Base-by-base conservation (phyloP, 2,329 filamentous ascomycete species). In the Aspergillus clavatus region DNA sequence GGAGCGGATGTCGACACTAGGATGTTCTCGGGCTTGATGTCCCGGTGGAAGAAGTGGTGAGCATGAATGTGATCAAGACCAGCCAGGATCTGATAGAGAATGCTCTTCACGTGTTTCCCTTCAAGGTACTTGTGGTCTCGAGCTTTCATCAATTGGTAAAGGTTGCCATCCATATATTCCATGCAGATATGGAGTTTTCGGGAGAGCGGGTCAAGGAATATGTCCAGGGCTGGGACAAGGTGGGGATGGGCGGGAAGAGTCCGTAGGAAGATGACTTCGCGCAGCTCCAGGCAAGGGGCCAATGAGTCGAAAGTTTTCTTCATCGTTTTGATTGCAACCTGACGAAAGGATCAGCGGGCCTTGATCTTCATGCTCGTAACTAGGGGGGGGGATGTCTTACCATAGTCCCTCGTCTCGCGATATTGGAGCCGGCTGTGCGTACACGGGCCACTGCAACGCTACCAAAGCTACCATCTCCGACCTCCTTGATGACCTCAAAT, bases 281-380 rank as follows among this genome's bases (percentile, higher is more conserved):
- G 85, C 43, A 98, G 80, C 69, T 98, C 93, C 53, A 96, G 73
- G 67, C 93, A 98, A 42, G 89, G 86, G 12, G 81, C 74, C 63
- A 96, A 89, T 1, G 88, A 95, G 59, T 97, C 90, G 60, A 97
- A 98, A 0, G 86, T 90, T 80, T 98, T 98, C 79, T 98, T 98
- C 93, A 98, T 98, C 5, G 93, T 97, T 73, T 98, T 98, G 73
- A 98, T 96, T 35, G 93, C 93, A 60, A 98, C 87, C 93, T 97
- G 22, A 4, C 23, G 46, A 33, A 45, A 24, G 46, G 50, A 52
- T 53, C 40, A 56, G 51, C 40, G 50, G 7, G 10, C 16, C 2
- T 35, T 11, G 31, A 16, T 16, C n/a, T n/a, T n/a, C n/a, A n/a
- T n/a, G n/a, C n/a, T n/a, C n/a, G n/a, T n/a, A n/a, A n/a, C n/a